phyloP scores from a whole-genome alignment of 1,284 basidiomycete genomes.

The Boletellus dicymbophilus region DNA sequence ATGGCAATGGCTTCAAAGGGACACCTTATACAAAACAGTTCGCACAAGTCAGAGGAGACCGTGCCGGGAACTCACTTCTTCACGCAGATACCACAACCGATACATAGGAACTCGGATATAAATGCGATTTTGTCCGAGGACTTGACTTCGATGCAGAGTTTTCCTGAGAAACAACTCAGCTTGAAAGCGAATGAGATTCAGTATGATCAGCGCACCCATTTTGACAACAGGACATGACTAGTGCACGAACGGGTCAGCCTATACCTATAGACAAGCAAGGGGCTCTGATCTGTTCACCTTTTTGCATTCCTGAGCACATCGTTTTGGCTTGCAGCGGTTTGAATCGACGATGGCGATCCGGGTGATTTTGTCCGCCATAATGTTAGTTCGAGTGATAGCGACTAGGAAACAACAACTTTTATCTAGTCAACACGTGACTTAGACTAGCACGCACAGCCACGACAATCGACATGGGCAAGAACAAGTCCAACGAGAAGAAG shows the following conservation, averaged over 20 bases:
- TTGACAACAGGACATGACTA: constrained; percentile 97
- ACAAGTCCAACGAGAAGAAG: constrained; percentile 36
- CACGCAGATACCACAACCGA: constrained; percentile 98
- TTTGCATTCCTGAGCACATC: constrained; percentile 92
- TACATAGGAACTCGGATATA: constrained; percentile 96
- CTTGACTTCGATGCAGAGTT: constrained; percentile 97
- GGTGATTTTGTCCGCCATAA: constrained; percentile 93
- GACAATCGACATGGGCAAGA: constrained; percentile 51
- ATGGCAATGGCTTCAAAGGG: constrained; percentile 98
- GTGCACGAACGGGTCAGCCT: constrained; percentile 14
- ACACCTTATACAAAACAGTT: constrained; percentile 57
- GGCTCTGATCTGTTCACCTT: constrained; percentile 51
- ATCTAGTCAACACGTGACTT: constrained; percentile 23
- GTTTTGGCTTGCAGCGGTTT: constrained; percentile 93
- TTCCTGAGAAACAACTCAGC: constrained; percentile 52
- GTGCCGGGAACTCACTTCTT: constrained; percentile 74
- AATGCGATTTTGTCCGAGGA: constrained; percentile 94
- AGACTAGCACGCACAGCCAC: neutral
- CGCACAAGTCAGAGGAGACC: constrained; percentile 10
- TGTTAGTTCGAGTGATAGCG: constrained; percentile 7
- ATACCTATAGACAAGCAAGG: neutral
- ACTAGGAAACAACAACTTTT: neutral
- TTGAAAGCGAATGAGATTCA: neutral
- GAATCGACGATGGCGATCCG: constrained; percentile 94
- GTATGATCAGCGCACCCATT: constrained; percentile 71